Percentiles rank a stretch among this genome's conserved stretches.
Conservation (phyloP, 2,329 filamentous ascomycete genomes). For the Trichoderma atroviride region DNA sequence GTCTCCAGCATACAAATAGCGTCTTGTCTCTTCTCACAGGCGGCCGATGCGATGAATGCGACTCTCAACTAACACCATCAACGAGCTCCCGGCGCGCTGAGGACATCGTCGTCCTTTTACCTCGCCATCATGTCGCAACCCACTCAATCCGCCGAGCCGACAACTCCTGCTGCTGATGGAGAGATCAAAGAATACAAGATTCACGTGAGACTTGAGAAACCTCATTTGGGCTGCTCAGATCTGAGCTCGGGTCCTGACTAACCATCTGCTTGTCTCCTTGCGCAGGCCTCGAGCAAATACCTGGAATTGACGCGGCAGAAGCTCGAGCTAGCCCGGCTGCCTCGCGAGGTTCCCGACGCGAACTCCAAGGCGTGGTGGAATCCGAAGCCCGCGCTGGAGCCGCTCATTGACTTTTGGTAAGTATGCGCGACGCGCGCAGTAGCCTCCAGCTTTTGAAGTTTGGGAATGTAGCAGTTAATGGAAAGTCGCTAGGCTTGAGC, state of each 20-base stretch:
- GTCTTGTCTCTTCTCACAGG: neutral
- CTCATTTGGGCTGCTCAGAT: slow-evolving; percentile 35
- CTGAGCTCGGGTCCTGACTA: neutral
- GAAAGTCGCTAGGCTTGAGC: slow-evolving; percentile 58
- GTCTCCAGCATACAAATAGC: neutral
- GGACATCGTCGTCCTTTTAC: neutral
- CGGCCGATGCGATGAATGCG: neutral
- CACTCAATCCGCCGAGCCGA: slow-evolving; percentile 31
- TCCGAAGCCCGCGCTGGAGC: slow-evolving; percentile 64
- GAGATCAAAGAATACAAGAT: slow-evolving; percentile 60
- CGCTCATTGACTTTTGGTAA: slow-evolving; percentile 67
- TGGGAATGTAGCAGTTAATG: neutral
- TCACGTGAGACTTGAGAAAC: slow-evolving; percentile 48
- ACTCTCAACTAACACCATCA: neutral
- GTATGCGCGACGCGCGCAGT: slow-evolving; percentile 28
- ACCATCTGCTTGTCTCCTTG: neutral
- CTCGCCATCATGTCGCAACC: slow-evolving; percentile 26
- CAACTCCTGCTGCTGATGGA: slow-evolving; percentile 38
- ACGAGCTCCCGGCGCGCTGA: slow-evolving; percentile 3
- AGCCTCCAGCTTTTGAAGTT: neutral
- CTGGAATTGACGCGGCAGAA: slow-evolving; percentile 69
- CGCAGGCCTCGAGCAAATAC: slow-evolving; percentile 66
- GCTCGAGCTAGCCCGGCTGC: slow-evolving; percentile 66
- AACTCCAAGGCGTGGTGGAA: slow-evolving; percentile 58
- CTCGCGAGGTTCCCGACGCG: slow-evolving; percentile 57